Base-by-base conservation (phyloP, 2,329 filamentous ascomycete genomes). In the Penicillium hesseltinei region DNA sequence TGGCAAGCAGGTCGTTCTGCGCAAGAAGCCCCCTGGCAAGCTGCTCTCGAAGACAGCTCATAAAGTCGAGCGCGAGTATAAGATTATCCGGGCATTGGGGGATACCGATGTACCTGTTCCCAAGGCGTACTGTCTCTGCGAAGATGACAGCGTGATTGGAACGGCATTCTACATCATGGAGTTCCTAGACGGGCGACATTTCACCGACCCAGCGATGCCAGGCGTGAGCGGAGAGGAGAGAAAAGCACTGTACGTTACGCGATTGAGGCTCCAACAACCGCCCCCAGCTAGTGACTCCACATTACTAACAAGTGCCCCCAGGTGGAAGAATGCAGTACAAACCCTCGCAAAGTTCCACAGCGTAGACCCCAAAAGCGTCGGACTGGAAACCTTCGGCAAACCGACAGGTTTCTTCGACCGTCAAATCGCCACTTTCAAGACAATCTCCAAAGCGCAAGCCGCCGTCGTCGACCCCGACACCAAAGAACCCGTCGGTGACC, bases 161-260 rank as follows among this genome's bases (percentile, higher is more conserved):
- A 97, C 92, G 8, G 85, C 92, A 6, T 99, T 97, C 75, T 97
- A 99, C 78, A 88, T 97, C 70, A 97, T 99, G 94, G 88, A 91
- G 73, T 97, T 94, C 73, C 82, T 97, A 60, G 89, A 96, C 70
- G 94, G 94, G 21, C 88, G 94, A 69, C 96, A 97, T 77, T 91
- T 97, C 70, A 90, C 93, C 69, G 91, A 97, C 75, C 88, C 92
- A 43, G 80, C 88, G 33, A 87, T 97, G 71, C 92, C 91, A 2
- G 88, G 80, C 13, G 84, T 91, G 13, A 82, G 81, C 27, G 75
- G 88, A 0, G 80, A 81, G 40, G 88, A 96, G 65, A 84, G 93
- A 58, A 85, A 79, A 33, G 84, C 84, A 68, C 89, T 97, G 86
- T 87, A 73, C 56, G 79, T 72, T 13, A 54, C 43, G 9, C 10